Evolutionary conservation across 345 rosid genomes (phyloP).

Genomic region (Trapa incisa): DNA sequence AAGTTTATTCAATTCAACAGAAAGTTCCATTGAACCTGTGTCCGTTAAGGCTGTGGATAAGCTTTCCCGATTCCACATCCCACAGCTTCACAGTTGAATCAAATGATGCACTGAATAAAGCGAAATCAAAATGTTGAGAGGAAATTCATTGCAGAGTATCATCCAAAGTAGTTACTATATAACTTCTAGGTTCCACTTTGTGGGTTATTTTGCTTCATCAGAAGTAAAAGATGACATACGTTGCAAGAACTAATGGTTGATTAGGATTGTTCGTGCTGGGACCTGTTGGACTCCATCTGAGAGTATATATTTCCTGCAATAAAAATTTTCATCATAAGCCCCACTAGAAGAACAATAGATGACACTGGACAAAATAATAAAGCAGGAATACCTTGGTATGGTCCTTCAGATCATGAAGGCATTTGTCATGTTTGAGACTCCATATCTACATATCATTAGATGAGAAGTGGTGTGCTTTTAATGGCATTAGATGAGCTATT

Average conservation of each 20-base stretch:
- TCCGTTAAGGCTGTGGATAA: conserved; percentile 71
- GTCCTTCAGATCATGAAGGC: conserved; percentile 75
- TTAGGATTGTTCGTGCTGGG: conserved; percentile 87
- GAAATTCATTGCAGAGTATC: background rate
- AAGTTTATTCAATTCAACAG: background rate
- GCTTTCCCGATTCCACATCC: conserved; percentile 93
- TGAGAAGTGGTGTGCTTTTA: background rate
- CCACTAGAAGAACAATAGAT: conserved; percentile 2
- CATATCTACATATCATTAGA: conserved; percentile 42
- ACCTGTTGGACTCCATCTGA: conserved; percentile 97
- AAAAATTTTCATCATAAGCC: background rate
- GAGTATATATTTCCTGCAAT: conserved; percentile 75
- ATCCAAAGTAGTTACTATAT: background rate
- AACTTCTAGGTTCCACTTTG: background rate
- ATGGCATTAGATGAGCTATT: background rate
- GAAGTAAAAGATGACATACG: conserved; percentile 26
- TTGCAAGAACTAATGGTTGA: conserved; percentile 72
- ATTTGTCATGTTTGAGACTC: conserved; percentile 66
- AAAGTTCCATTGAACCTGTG: conserved; percentile 48
- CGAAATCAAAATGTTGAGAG: background rate
- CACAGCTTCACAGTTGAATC: conserved; percentile 95
- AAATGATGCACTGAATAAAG: conserved; percentile 71
- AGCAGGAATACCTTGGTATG: conserved; percentile 44
- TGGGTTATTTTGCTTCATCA: background rate
- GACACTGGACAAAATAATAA: background rate